Percentiles rank a stretch among this genome's conserved stretches.
These are phyloP conservation scores for Chlamydomonas incerta DNA, from an alignment of 139 green algal genomes.

Conservation along the genomic window DNA sequence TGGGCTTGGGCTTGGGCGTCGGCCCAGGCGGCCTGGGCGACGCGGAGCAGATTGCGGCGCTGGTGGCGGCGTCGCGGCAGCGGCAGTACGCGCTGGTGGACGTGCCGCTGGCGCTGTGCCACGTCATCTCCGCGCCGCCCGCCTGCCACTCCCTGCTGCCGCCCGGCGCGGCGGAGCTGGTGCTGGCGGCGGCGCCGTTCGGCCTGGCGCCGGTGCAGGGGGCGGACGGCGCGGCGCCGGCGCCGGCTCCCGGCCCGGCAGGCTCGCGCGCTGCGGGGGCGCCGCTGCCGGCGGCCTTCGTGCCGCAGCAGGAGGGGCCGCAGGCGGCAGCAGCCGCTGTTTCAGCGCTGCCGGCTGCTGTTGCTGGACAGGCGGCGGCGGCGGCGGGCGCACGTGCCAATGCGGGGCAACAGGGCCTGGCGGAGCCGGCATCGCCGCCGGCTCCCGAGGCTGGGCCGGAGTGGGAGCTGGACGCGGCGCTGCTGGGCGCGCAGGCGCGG, in stretches of 20 bases:
- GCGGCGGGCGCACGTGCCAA: no score
- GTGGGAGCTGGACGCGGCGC: slow-evolving; percentile 4
- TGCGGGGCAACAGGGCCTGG: no score
- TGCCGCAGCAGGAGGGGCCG: no score
- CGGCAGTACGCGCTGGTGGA: slow-evolving; percentile 6
- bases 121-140: slow-evolving; percentile 31
- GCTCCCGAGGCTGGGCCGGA: not conserved
- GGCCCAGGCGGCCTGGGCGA: no score
- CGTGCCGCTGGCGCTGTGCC: slow-evolving; percentile 26
- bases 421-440: no score
- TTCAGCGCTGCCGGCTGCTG: no score
- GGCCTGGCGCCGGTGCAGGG: not conserved
- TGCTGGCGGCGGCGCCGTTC: slow-evolving; percentile 12
- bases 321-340: no score
- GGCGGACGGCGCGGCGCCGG: no score
- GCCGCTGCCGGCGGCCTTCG: no score
- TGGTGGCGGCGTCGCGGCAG: not conserved
- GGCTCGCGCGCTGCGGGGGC: no score
- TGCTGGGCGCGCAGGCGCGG: slow-evolving; percentile 15
- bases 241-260: no score
- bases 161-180: not conserved
- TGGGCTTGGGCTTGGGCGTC: no score
- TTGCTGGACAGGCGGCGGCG: not conserved
- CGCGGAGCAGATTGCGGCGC: not conserved
- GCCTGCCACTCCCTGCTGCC: slow-evolving; percentile 12